Evolutionary conservation across 352 stramenopile species (phyloP), one percentile per base, ranked within the genome.

Genomic region (Phytopythium helicoides): DNA sequence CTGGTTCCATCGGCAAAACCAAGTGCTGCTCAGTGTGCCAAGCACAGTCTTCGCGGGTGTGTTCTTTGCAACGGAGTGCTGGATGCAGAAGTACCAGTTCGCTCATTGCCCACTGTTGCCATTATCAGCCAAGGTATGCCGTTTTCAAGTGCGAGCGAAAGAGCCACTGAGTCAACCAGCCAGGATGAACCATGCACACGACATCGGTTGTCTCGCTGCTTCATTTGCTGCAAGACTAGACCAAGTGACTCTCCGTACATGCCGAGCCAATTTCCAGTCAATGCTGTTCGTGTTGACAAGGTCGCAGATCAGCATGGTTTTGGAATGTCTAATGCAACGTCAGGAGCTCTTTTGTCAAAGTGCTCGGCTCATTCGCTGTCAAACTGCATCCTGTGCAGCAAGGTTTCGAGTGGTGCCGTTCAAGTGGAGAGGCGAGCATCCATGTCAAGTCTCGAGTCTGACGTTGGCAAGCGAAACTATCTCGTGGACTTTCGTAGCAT

Each of bases 301-400:
- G 14, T 14, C 9, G 45, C 11, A 6, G 23, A 40, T n/a, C n/a
- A n/a, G n/a, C n/a, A n/a, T n/a, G n/a, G n/a, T 18, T 39, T 14
- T n/a, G 31, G 11, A 2, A 7, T 7, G 47, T 9, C 37, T 31
- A 23, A n/a, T 18, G 18, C 22, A n/a, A 16, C 10, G 42, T 31
- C 44, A 21, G 26, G 9, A 4, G 45, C 45, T 26, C 16, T 31
- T 11, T 6, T 21, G n/a, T 21, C 34, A 19, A 87, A 81, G 42
- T 92, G 81, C 40, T 52, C 73, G 8, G 49, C 68, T 1, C 81
- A 92, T 42, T 58, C 64, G 19, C 71, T 92, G 8, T 59, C 66
- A n/a, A 92, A 89, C 48, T 92, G 81, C 31, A 79, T 89, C 37
- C 56, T 90, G 12, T 92, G 81, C 21, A 14, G 47, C 47, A 52